Conservation (phyloP, 2,329 filamentous ascomycete genomes). For the Colletotrichum sp. region DNA sequence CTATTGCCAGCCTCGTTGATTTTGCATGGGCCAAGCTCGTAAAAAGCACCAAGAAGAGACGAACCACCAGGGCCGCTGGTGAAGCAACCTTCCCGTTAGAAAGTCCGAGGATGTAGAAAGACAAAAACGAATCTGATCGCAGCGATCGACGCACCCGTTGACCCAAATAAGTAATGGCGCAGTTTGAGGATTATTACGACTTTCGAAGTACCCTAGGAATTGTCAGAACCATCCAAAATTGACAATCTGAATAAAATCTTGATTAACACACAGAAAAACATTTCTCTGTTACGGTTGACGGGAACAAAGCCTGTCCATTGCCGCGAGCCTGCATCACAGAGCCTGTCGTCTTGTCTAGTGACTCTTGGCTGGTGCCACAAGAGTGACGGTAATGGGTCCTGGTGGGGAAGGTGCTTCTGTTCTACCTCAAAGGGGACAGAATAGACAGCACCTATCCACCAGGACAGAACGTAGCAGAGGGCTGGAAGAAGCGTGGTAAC, state of each 20-base stretch:
- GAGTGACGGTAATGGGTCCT: background rate
- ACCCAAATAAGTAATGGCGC: background rate
- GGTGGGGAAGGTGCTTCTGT: background rate
- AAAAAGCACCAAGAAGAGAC: constrained; percentile 22
- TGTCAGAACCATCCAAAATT: background rate
- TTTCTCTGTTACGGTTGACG: constrained; percentile 2
- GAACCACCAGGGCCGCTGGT: constrained; percentile 21
- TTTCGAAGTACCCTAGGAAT: background rate
- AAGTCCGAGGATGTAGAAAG: background rate
- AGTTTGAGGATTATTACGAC: background rate
- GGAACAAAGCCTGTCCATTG: constrained; percentile 17
- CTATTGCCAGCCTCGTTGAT: constrained; percentile 3
- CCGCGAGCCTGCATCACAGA: constrained; percentile 17
- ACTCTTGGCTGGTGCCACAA: background rate
- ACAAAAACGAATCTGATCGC: background rate
- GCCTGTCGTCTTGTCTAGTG: background rate
- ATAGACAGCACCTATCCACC: background rate
- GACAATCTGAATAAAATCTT: background rate
- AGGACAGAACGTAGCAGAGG: background rate
- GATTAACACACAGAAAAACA: background rate
- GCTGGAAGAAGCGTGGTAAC: background rate
- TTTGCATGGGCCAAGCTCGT: constrained; percentile 23
- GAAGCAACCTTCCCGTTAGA: background rate
- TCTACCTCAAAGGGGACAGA: background rate
- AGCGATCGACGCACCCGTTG: background rate